Conservation (phyloP, 805 yeast genomes). For the Cyberlindnera subsufficiens region DNA sequence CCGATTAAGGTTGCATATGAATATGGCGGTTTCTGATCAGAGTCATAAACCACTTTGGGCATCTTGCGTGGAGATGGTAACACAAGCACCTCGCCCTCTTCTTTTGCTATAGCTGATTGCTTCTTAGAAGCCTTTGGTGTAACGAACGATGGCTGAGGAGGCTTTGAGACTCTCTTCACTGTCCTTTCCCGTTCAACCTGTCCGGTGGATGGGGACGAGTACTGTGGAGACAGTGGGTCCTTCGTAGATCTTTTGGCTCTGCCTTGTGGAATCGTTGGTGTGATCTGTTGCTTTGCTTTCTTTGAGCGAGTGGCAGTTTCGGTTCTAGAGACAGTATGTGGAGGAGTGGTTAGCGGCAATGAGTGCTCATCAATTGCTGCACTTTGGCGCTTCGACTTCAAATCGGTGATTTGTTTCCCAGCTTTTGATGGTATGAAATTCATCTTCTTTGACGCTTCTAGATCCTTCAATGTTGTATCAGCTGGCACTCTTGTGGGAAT, state of each 20-base stretch:
- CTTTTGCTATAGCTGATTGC: conserved; percentile 5
- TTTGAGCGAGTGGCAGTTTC: conserved; percentile 4
- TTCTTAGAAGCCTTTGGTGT: conserved; percentile 14
- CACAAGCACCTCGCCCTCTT: conserved; percentile 6
- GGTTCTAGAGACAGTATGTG: conserved; percentile 21
- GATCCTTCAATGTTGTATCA: background rate
- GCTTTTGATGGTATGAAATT: background rate
- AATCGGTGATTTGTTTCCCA: background rate
- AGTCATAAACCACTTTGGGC: conserved; percentile 19
- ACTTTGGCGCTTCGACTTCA: conserved; percentile 7
- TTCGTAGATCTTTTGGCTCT: conserved; percentile 14
- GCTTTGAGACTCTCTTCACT: conserved; percentile 11
- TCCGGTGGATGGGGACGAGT: conserved; percentile 19
- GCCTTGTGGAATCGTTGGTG: conserved; percentile 20
- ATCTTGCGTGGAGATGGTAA: conserved; percentile 20
- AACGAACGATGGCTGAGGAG: conserved; percentile 20
- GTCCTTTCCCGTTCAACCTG: background rate
- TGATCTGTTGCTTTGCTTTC: conserved; percentile 16
- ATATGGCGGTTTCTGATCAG: conserved; percentile 71
- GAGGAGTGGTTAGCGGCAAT: conserved; percentile 23
- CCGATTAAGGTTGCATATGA: conserved; percentile 93
- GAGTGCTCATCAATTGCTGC: conserved; percentile 9
- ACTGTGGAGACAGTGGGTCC: conserved; percentile 23
- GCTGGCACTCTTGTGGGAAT: background rate
- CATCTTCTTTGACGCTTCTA: background rate